These are phyloP conservation scores for Helotiales sp. DNA, from an alignment of 2,329 filamentous ascomycete species.

Conservation along the genomic window DNA sequence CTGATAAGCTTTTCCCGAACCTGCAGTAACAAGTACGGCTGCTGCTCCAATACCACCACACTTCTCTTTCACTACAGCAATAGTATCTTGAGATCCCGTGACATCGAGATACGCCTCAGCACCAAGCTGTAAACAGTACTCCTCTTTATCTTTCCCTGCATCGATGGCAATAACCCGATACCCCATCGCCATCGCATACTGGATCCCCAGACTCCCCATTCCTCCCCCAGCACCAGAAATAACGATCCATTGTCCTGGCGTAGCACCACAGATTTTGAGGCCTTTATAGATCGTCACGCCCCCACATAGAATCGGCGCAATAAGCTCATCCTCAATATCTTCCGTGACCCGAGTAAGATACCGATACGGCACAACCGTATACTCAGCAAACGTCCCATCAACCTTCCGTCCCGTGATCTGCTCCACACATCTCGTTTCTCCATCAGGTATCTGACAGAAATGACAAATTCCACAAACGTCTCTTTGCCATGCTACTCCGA, in stretches of 20 bases:
- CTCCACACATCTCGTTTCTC: constrained; percentile 40
- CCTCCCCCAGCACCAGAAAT: constrained; percentile 30
- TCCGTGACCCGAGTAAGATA: constrained; percentile 59
- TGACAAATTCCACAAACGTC: constrained; percentile 18
- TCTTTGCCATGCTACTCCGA: constrained; percentile 55
- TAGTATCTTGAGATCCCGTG: constrained; percentile 34
- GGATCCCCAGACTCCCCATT: constrained; percentile 25
- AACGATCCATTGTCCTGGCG: constrained; percentile 26
- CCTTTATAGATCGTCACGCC: constrained; percentile 73
- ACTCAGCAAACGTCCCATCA: constrained; percentile 31
- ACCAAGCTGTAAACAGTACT: constrained; percentile 20
- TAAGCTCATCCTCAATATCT: constrained; percentile 44
- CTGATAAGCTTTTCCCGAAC: constrained; percentile 45
- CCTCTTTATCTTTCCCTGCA: constrained; percentile 31
- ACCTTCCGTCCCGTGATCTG: constrained; percentile 35
- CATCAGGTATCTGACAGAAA: constrained; percentile 40
- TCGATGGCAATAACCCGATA: constrained; percentile 20
- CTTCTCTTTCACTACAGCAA: constrained; percentile 11
- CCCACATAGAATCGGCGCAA: constrained; percentile 71
- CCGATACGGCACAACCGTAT: constrained; percentile 50
- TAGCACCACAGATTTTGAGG: constrained; percentile 50
- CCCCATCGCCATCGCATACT: constrained; percentile 27
- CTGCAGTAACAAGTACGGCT: constrained; percentile 54
- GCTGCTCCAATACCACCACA: constrained; percentile 47
- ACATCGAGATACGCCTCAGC: constrained; percentile 29